Evolutionary conservation across 2,329 filamentous ascomycete genomes (phyloP), one percentile per base, ranked within the genome.

Genomic region (Pleomassaria siparia): DNA sequence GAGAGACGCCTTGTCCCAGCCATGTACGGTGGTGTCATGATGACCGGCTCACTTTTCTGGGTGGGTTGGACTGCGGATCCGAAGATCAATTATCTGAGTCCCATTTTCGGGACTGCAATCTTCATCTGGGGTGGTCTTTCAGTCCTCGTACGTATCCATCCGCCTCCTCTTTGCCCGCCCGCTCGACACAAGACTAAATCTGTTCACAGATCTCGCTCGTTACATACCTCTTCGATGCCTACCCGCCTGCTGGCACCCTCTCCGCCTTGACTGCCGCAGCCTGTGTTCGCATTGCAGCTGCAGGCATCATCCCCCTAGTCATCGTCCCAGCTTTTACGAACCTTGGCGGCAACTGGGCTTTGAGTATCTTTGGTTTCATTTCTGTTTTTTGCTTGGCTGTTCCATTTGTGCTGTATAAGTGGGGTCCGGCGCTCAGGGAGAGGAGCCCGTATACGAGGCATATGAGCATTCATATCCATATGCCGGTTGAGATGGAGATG

Each of bases 201-300:
- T n/a, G n/a, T n/a, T 13, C 39, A 16, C 21, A 63, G 62, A 67
- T 70, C 40, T 65, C 63, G 4, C 45, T 65, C 12, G 54, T 72
- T 15, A 58, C 67, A 8, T 72, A 72, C 46, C 58, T 71, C 25
- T 72, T 72, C 57, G 69, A 72, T 44, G 69, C 66, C 2, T 72
- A 66, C 47, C 59, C 66, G 12, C 60, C 69, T 1, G 59, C 58
- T 3, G 64, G 59, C 15, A 71, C 69, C 1, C 58, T 72, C 3
- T 56, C 66, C 6, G 69, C 69, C 1, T 56, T 72, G 18, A 71
- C 69, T 1, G 53, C 62, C 21, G 62, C 60, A 8, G 69, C 69
- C 7, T 62, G 51, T 21, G 48, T 54, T 20, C 56, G 69, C 16
- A 50, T 71, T 18, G 33, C 61, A 5, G 46, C 60, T 30, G 69